Conservation (phyloP, 1,139 yeast species). For the Geotrichum fermentans region DNA sequence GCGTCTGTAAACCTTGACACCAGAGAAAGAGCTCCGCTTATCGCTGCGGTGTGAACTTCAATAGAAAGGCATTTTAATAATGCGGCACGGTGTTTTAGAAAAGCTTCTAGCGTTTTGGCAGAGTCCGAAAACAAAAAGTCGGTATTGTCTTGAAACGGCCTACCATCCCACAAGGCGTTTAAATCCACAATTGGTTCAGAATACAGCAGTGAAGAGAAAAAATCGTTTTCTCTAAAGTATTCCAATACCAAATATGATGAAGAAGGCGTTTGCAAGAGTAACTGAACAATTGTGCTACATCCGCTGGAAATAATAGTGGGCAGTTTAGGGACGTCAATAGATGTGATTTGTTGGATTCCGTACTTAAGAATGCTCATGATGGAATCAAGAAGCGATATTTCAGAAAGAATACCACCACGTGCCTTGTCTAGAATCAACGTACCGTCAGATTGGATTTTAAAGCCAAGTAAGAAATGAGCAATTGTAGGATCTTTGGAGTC, state of each 20-base stretch:
- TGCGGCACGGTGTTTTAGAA: slow-evolving; percentile 57
- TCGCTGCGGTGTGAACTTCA: slow-evolving; percentile 62
- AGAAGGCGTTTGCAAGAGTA: slow-evolving; percentile 51
- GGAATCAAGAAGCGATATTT: slow-evolving; percentile 52
- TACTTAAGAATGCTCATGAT: slow-evolving; percentile 49
- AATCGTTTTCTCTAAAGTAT: slow-evolving; percentile 48
- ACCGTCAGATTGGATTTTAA: slow-evolving; percentile 44
- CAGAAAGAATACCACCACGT: slow-evolving; percentile 48
- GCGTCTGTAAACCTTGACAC: slow-evolving; percentile 51
- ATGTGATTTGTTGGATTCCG: slow-evolving; percentile 44
- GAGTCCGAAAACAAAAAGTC: slow-evolving; percentile 34
- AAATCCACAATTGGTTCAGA: slow-evolving; percentile 52
- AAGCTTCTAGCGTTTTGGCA: slow-evolving; percentile 54
- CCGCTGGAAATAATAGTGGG: slow-evolving; percentile 56
- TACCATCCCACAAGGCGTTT: slow-evolving; percentile 50
- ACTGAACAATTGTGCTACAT: slow-evolving; percentile 56
- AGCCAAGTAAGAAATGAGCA: slow-evolving; percentile 76
- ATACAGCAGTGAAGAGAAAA: slow-evolving; percentile 50
- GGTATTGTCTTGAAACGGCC: slow-evolving; percentile 40
- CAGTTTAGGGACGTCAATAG: slow-evolving; percentile 46
- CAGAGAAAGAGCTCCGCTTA: slow-evolving; percentile 49
- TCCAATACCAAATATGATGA: slow-evolving; percentile 52
- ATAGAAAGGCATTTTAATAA: slow-evolving; percentile 65
- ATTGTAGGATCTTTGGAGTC: slow-evolving; percentile 47
- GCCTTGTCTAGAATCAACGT: slow-evolving; percentile 43